Percentiles rank a stretch among this genome's conserved stretches.
phyloP scores from a whole-genome alignment of 441 rosid genomes.

The Jatropha multifida region DNA sequence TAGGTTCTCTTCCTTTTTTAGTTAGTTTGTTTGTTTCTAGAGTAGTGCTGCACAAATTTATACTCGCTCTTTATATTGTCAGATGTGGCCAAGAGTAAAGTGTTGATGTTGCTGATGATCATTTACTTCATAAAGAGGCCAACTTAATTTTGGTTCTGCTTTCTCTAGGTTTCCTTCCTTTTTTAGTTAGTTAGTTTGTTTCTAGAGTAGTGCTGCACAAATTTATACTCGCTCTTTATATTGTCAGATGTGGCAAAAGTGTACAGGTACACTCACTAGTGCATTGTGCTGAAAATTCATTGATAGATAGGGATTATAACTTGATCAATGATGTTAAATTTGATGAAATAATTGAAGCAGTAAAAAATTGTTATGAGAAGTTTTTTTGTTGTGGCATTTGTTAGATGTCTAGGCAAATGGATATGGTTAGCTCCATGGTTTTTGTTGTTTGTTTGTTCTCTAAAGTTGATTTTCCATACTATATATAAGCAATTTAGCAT shows the following conservation, averaged over 20 bases:
- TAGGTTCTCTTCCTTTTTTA: background rate
- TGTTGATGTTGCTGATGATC: background rate
- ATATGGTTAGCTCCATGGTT: background rate
- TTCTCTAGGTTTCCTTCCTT: background rate
- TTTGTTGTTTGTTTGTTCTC: background rate
- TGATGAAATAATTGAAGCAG: background rate
- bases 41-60: background rate
- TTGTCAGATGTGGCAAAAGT: background rate
- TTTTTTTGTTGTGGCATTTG: background rate
- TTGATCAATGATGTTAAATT: background rate
- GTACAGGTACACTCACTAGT: background rate
- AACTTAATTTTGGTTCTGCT: background rate
- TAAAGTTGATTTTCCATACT: slow-evolving; percentile 1
- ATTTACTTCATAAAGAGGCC: background rate
- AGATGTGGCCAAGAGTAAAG: background rate
- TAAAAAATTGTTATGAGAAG: background rate
- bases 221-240: background rate
- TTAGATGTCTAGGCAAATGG: background rate
- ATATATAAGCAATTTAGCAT: background rate
- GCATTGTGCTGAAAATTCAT: background rate
- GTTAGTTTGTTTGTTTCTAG: background rate
- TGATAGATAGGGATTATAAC: background rate
- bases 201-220: background rate
- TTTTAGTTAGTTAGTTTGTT: no score
- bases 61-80: background rate